Percentiles rank a stretch among this genome's conserved stretches.
phyloP scores from a whole-genome alignment of 208 protist genomes.

The Plasmodiophora brassicae region DNA sequence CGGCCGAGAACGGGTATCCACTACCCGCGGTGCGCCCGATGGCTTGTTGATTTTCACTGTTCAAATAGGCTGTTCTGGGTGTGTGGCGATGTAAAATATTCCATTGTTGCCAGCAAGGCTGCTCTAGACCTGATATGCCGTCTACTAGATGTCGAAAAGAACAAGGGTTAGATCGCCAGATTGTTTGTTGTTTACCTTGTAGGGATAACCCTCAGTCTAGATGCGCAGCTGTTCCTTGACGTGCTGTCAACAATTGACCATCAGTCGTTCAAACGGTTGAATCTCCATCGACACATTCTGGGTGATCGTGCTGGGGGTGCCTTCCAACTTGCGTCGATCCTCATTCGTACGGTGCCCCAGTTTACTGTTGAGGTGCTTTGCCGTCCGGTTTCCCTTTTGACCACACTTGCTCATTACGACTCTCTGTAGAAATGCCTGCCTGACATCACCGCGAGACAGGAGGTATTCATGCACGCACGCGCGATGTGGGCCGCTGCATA shows the following conservation, averaged over 20 bases:
- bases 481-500: background rate
- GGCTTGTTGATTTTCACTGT: background rate
- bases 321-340: conserved; percentile 12
- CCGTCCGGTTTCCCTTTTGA: background rate
- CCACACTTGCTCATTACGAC: background rate
- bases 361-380: background rate
- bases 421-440: background rate
- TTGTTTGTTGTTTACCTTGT: background rate
- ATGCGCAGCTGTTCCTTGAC: conserved; percentile 32
- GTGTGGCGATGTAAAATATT: conserved; percentile 27
- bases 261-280: background rate
- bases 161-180: background rate
- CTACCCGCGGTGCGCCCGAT: too few species aligned
- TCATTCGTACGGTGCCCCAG: background rate
- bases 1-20: background rate
- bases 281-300: background rate
- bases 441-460: background rate
- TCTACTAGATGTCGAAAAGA: conserved; percentile 34
- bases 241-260: background rate
- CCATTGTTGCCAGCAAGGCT: background rate
- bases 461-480: background rate
- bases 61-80: conserved; percentile 3
- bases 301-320: background rate
- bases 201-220: background rate
- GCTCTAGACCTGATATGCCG: conserved; percentile 9